Evolutionary conservation across 2,329 filamentous ascomycete species (phyloP), one percentile per base, ranked within the genome.

Genomic region (Hortaea werneckii): DNA sequence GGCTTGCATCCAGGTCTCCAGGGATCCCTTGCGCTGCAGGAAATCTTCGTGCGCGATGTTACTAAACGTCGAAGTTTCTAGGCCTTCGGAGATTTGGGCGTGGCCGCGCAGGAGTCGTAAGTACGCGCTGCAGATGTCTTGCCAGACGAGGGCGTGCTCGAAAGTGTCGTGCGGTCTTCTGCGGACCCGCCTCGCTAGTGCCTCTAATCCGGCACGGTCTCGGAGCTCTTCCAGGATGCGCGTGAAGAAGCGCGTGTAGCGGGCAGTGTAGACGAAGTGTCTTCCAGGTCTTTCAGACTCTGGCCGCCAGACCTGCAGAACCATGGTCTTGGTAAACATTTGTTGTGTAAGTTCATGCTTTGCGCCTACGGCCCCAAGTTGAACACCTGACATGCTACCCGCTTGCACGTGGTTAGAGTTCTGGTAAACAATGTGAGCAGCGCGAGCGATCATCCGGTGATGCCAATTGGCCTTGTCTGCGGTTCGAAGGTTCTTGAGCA

Each of bases 381-480:
- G 37, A 10, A 28, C 39, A 32, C 42, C 30, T 26, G 46, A 29
- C 20, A 20, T 26, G 12, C 28, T 29, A 12, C 42, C 46, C 9
- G 41, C 32, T 12, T 44, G 42, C n/a, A 28, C 42, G 29, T 37
- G 12, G 20, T 48, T 45, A 7, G 41, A 37, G 29, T 76, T 75
- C 47, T 82, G 73, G 53, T 78, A 83, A 5, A 82, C 67, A 37
- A 83, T 71, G 52, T 76, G 75, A 5, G 79, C 80, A 51, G 77
- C 82, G 26, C 88, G 80, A 59, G 83, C 82, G 44, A 87, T 86
- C 68, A 95, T 88, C 13, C 89, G 83, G 63, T 95, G 89, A 60
- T 95, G 89, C 89, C 89, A 95, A 57, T 92, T 90, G 0, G 86
- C 85, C 69, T 94, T 94, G 66, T 95, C 89, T 50, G 87, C 87